Percentiles rank a stretch among this genome's conserved stretches.
Conservation (phyloP, 164 flowering plant species). For the Paratinospora sagittata region DNA sequence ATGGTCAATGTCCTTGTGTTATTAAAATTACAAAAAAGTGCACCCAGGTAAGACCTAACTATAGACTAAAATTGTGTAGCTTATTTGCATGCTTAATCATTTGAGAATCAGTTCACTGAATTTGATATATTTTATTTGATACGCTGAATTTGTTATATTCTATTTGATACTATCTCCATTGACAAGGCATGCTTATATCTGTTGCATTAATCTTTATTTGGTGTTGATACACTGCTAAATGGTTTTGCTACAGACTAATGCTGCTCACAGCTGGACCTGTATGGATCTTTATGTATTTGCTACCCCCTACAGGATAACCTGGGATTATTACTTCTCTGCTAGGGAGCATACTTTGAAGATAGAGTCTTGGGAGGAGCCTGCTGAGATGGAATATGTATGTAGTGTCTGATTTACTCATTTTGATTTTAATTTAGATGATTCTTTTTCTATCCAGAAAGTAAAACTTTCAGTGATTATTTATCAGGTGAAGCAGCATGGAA, state of each 20-base stretch:
- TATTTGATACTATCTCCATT: background rate
- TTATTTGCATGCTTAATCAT: background rate
- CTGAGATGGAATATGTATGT: conserved; percentile 89
- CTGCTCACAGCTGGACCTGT: conserved; percentile 96
- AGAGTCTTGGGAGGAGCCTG: conserved; percentile 90
- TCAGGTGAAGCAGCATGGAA: conserved; percentile 95
- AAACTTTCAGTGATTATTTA: conserved; percentile 14
- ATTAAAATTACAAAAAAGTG: background rate
- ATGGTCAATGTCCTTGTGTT: background rate
- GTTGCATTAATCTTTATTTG: background rate
- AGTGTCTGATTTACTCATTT: conserved; percentile 1
- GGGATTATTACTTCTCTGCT: conserved; percentile 95
- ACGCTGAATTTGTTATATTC: too few relatives aligned
- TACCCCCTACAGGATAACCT: conserved; percentile 90
- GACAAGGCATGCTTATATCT: background rate
- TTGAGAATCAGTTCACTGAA: background rate
- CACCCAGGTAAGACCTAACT: background rate
- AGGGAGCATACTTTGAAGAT: conserved; percentile 74
- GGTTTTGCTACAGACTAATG: conserved; percentile 50
- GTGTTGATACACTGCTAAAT: background rate
- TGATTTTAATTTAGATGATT: background rate
- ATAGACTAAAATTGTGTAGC: background rate
- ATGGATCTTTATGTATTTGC: conserved; percentile 99
- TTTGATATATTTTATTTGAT: background rate
- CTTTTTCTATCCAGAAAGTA: background rate